Evolutionary conservation across 768 basidiomycete species (phyloP).

Genomic region (Suillus alpinus): DNA sequence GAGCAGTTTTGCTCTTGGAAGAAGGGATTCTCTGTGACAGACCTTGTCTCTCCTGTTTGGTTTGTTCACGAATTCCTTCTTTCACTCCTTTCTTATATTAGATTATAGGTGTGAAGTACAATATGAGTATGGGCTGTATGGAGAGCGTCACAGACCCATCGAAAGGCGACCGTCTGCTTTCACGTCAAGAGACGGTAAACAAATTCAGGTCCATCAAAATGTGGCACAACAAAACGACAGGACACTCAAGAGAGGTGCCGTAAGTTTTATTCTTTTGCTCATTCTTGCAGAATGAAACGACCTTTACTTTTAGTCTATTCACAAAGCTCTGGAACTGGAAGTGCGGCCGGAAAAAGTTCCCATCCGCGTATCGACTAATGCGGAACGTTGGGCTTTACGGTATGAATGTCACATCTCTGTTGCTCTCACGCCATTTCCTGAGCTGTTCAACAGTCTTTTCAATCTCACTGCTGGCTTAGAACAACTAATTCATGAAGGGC

Average conservation of each 20-base stretch:
- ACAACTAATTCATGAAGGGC: slow-evolving; percentile 44
- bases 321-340: slow-evolving; percentile 75
- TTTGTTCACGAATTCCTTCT: slow-evolving; percentile 17
- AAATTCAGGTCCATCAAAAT: slow-evolving; percentile 49
- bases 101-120: slow-evolving; percentile 72
- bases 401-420: slow-evolving; percentile 26
- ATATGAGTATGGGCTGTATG: slow-evolving; percentile 71
- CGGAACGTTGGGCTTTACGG: slow-evolving; percentile 82
- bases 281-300: neutral
- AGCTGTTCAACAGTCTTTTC: slow-evolving; percentile 49
- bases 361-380: slow-evolving; percentile 50
- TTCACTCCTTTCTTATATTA: slow-evolving; percentile 1
- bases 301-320: slow-evolving; percentile 51
- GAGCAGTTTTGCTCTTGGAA: slow-evolving; percentile 42
- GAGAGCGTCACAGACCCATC: slow-evolving; percentile 49
- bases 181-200: slow-evolving; percentile 53
- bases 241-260: slow-evolving; percentile 52
- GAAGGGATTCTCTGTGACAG: slow-evolving; percentile 54
- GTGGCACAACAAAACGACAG: slow-evolving; percentile 56
- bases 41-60: slow-evolving; percentile 62
- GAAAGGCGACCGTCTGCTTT: slow-evolving; percentile 55
- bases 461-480: slow-evolving; percentile 70
- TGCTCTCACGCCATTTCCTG: neutral
- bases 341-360: slow-evolving; percentile 54
- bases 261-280: slow-evolving; percentile 25